Evolutionary conservation across 2,329 filamentous ascomycete genomes (phyloP), one percentile per base, ranked within the genome.

Genomic region (Penicillium italicum): DNA sequence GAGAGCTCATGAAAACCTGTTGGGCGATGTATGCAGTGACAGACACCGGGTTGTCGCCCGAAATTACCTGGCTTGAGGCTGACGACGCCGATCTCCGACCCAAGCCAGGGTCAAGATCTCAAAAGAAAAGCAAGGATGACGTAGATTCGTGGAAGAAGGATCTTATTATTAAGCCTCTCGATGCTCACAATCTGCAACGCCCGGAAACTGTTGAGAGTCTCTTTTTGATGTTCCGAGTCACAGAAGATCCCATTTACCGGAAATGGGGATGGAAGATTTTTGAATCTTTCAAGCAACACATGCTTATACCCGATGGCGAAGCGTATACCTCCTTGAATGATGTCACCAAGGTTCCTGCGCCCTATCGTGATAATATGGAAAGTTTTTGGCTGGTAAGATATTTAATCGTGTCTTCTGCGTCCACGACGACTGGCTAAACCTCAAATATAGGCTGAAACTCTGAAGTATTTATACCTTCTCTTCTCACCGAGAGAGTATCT

Each of bases 191-290:
- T 71, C 79, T 97, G 34, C 93, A 97, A 73, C 83, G 93, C 38
- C 93, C 93, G 0, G 92, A 97, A 78, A 96, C 92, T 0, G 88
- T 96, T 6, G 92, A 97, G 77, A 91, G 85, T 61, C 77, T 97
- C 58, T 92, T 97, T 68, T 93, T 96, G 76, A 95, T 97, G 91
- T 97, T 91, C 87, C 86, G 93, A 61, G 94, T 97, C 71, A 97
- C 93, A 0, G 89, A 89, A 30, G 91, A 97, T 57, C 78, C 82
- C 37, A 86, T 85, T 61, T 97, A 97, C 74, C 83, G 93, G 33
- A 85, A 96, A 68, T 96, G 91, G 92, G 93, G 93, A 16, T 97
- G 92, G 92, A 18, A 36, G 7, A 36, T 36, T 10, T 36, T 36
- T 4, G 1, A 36, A 36, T 36, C 34, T 36, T 36, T 36, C 16